Conservation (phyloP, 2,329 filamentous ascomycete species). For the Ascomycota sp. region DNA sequence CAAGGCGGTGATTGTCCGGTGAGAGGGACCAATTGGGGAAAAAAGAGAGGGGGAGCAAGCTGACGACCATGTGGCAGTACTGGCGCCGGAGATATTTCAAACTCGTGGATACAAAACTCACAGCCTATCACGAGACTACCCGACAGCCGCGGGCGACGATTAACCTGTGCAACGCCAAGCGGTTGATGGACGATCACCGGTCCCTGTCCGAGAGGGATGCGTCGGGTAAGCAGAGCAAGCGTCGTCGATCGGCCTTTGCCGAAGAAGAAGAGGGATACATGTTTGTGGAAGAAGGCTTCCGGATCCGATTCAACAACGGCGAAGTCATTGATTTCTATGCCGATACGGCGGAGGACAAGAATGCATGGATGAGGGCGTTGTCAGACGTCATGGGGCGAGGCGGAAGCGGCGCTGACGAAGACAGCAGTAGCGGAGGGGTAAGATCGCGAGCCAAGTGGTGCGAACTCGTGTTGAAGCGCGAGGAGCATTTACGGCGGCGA, state of each 20-base stretch:
- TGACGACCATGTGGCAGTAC: constrained; percentile 35
- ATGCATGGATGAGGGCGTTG: constrained; percentile 84
- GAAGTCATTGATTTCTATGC: constrained; percentile 98
- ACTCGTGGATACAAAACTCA: constrained; percentile 73
- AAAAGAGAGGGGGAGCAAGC: constrained; percentile 22
- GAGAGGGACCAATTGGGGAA: too few species aligned
- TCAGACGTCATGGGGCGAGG: constrained; percentile 45
- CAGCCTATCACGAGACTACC: constrained; percentile 88
- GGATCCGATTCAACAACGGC: constrained; percentile 93
- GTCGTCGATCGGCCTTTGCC: constrained; percentile 84
- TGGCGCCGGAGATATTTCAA: constrained; percentile 98
- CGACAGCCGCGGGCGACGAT: constrained; percentile 91
- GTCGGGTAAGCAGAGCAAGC: constrained; percentile 52
- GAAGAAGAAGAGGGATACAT: constrained; percentile 98
- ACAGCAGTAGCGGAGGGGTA: constrained; percentile 14
- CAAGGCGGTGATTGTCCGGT: constrained; percentile 95
- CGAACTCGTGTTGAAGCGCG: constrained; percentile 43
- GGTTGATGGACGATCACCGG: constrained; percentile 80
- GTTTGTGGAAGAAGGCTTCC: constrained; percentile 98
- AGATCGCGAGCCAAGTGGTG: constrained; percentile 41
- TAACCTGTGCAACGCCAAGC: constrained; percentile 80
- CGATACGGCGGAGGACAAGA: constrained; percentile 70
- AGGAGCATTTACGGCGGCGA: constrained; percentile 35
- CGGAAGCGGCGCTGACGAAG: constrained; percentile 26
- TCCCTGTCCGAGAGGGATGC: constrained; percentile 70